Evolutionary conservation across 2,329 filamentous ascomycete species (phyloP), one percentile per base, ranked within the genome.

Genomic region (Neoscytalidium dimidiatum): DNA sequence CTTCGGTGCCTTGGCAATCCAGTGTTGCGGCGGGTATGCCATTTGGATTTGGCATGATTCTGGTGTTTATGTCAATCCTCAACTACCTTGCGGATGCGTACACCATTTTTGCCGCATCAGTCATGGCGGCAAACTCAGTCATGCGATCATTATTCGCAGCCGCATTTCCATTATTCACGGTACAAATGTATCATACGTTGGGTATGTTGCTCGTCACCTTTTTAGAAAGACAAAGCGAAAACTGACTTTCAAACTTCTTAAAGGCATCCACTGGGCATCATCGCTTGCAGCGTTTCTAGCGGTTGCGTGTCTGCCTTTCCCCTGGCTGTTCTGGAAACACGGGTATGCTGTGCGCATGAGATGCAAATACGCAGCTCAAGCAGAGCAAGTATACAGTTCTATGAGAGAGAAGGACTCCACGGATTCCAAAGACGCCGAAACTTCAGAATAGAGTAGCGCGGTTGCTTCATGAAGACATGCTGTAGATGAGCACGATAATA

Each of bases 121-220:
- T 89, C 0, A 80, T 94, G 8, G 91, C 91, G 2, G 90, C 90
- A 53, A 92, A 94, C 77, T 91, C 91, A 0, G 90, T 96, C 72
- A 79, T 96, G 41, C 88, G 92, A 69, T 94, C 90, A 0, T 80
- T 93, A 7, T 90, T 89, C 67, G 92, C 91, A 68, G 91, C 91
- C 2, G 88, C 84, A 1, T 95, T 96, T 81, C 92, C 92, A 0
- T 83, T 95, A 1, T 95, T 95, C 74, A 87, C 90, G 0, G 84
- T 81, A 1, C 88, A 92, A 71, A 92, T 83, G 81, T 83, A 83
- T 70, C 66, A 66, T 5, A 61, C 68, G 28, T 67, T 78, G 4
- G 77, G 71, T 44, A n/a, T 8, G 46, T 17, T 26, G 14, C 23
- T 2, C 91, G 0, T 89, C 91, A 71, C 91, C 91, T 0, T 90